phyloP scores from a whole-genome alignment of 768 basidiomycete genomes.

The Neoboletus magnificus region DNA sequence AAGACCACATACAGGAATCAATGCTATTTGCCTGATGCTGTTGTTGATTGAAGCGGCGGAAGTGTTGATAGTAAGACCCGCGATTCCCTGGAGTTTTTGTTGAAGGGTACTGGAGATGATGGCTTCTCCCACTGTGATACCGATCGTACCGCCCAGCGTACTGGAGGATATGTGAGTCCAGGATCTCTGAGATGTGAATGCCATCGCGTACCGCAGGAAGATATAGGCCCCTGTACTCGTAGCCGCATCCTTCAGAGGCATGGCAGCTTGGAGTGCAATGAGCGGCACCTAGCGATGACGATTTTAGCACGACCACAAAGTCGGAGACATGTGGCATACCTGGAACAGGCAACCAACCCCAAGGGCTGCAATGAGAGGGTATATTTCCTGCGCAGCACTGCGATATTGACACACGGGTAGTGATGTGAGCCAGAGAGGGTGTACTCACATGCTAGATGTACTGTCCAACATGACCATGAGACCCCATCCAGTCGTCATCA shows the following conservation, averaged over 20 bases:
- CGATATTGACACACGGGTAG: neutral
- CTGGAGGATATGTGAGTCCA: slow-evolving; percentile 32
- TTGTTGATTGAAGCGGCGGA: slow-evolving; percentile 45
- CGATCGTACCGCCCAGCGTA: slow-evolving; percentile 69
- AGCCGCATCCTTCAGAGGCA: slow-evolving; percentile 46
- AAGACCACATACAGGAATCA: slow-evolving; percentile 21
- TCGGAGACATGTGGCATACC: slow-evolving; percentile 2
- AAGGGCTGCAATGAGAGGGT: slow-evolving; percentile 31
- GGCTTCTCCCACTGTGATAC: slow-evolving; percentile 69
- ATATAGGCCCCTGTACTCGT: slow-evolving; percentile 38
- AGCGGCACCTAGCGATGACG: slow-evolving; percentile 24
- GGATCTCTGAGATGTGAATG: neutral
- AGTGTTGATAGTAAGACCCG: slow-evolving; percentile 34
- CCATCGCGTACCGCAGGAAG: slow-evolving; percentile 28
- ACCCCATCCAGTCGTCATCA: slow-evolving; percentile 35
- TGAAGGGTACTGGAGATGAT: slow-evolving; percentile 56
- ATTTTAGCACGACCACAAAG: neutral
- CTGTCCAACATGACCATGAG: slow-evolving; percentile 37
- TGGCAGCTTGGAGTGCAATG: slow-evolving; percentile 40
- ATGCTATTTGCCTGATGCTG: slow-evolving; percentile 43
- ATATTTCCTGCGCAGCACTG: slow-evolving; percentile 33
- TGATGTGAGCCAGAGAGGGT: neutral
- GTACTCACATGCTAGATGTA: slow-evolving; percentile 27
- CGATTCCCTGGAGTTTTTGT: slow-evolving; percentile 13
- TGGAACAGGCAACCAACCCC: slow-evolving; percentile 38